Evolutionary conservation across 345 rosid genomes (phyloP), one percentile per base, ranked within the genome.

Genomic region (Melaleuca quinquenervia): DNA sequence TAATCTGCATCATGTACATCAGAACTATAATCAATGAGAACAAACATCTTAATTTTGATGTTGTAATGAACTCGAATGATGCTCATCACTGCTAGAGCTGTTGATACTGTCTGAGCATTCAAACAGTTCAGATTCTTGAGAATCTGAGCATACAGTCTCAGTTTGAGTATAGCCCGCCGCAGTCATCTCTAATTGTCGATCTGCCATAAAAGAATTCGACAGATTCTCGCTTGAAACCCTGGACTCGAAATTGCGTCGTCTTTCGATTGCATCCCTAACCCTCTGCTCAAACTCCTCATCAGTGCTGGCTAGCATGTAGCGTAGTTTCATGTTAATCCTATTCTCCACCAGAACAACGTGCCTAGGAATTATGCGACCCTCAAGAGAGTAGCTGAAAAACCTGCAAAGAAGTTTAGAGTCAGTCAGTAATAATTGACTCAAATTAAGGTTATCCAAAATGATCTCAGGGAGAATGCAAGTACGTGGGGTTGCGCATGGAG

Each of bases 371-470:
- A 97, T 95, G 78, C 98, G 92, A 21, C 90, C 94, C 51, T 96
- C 97, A 13, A 96, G 91, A 48, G 96, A 95, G 90, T 96, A 97
- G 91, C 99, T 96, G 89, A 95, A 94, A 92, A 95, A 96, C 93
- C 98, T 97, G 95, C 83, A 85, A 78, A 58, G 18, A 74, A 44
- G 49, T 26, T 22, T 3, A 48, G 26, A 56, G 36, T 15, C 70
- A 50, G 82, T 62, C 26, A 7, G 24, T 5, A 56, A 48, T 52
- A 45, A 82, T 16, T 0, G 2, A 82, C 32, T 50, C 21, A 24
- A 24, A 45, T 82, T 44, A 51, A 80, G 54, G 83, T 13, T 48
- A 82, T 45, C 83, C 83, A 50, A 15, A 48, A 50, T 82, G 83
- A 50, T 82, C 18, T 48, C 13, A 13, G 53, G 53, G 22, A 26